Evolutionary conservation across 2,329 filamentous ascomycete genomes (phyloP), one percentile per base, ranked within the genome.

Genomic region (Chaetomium olivaceum): DNA sequence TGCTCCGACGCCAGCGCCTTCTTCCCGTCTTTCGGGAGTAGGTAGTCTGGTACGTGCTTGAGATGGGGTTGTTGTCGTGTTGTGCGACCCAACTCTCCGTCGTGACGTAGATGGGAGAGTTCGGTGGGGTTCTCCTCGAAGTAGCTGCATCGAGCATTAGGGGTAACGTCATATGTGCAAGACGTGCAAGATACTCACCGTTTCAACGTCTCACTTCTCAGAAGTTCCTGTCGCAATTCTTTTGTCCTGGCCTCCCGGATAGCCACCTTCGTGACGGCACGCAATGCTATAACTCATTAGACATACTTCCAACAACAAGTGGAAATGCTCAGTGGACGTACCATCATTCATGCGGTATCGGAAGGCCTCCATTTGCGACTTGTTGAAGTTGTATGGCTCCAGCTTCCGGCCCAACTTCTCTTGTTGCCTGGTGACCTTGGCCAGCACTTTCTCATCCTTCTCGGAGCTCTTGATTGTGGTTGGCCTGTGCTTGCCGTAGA

Each of bases 111-210:
- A 75, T 97, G 92, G 46, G 88, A 87, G 69, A 98, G 80, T 75
- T 98, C 94, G 36, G 90, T 88, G 0, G 95, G 95, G 76, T 99
- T 97, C 78, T 99, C 95, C 76, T 98, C 95, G 74, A 98, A 99
- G 81, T 98, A 92, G 60, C 80, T 81, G 46, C n/a, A 31, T 7
- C 14, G 12, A 52, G 29, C 69, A 25, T 55, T 50, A 54, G 33
- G 11, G 25, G 36, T 33, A 16, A n/a, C 39, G 25, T 9, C 23
- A 43, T 5, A 1, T 14, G 11, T 14, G n/a, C 14, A 27, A 11
- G 36, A 19, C 25, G 52, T 19, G 39, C 39, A 19, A n/a, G 31
- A 25, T 33, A 54, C 56, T 66, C 50, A 71, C 75, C 93, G 86
- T 78, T 95, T 93, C 62, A 99, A 81, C 79, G 97, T 97, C 75